Base-by-base conservation (phyloP, 2,329 filamentous ascomycete genomes). In the Aspergillus sp. region DNA sequence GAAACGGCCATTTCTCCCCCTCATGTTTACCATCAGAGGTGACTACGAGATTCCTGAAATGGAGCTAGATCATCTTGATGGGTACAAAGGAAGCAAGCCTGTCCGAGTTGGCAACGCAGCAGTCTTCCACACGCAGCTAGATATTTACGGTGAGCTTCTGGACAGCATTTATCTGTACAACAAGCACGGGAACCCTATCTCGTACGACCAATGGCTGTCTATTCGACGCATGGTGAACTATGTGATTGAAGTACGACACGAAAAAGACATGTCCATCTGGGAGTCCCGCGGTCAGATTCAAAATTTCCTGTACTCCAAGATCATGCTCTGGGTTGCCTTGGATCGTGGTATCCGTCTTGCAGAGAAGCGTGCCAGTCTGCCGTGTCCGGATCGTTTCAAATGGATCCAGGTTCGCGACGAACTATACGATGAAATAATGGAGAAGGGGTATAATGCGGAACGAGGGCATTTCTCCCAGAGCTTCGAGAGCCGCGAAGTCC, bases 231-330 rank as follows among this genome's bases (percentile, higher is more conserved):
- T 90, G 63, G 68, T 71, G 32, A 84, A 89, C 58, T 86, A 86
- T 54, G 83, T 88, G 32, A 72, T 88, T 48, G 81, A 76, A 0
- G 80, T 89, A 42, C 77, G 82, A 60, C 67, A 82, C 44, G 69
- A 83, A 35, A 80, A 81, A 9, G 86, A 90, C 58, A 89, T 89
- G 85, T 88, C 84, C 3, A 90, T 90, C 55, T 90, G 86, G 86
- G 86, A 90, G 61, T 85, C 88, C 5, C 79, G 86, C 34, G 86
- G 86, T 51, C 71, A 82, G 56, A 85, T 85, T 59, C 85, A 89
- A 63, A 80, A 88, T 57, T 90, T 89, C 53, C 80, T 83, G 10
- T 90, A 90, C 65, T 87, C 83, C n/a, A 88, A 90, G 60, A 76
- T 90, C 50, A 87, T 90, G 82, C 75, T 90, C 19, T 90, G 86